Evolutionary conservation across 202 grass and related monocot species (phyloP), one percentile per base, ranked within the genome.

Genomic region (Setaria italica): DNA sequence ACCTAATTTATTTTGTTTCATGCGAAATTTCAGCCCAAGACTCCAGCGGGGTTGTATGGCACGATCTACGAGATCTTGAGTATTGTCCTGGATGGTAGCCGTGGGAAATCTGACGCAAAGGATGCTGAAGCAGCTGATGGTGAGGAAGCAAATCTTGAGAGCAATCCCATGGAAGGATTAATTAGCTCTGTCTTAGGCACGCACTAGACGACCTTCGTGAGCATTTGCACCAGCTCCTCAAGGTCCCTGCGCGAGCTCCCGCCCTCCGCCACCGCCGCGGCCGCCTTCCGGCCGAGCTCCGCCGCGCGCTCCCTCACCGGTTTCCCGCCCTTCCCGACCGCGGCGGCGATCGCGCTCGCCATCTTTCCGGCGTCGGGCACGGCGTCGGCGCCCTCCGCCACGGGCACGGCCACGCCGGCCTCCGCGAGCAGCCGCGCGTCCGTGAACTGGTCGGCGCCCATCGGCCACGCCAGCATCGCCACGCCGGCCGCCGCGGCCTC

Each of bases 401-500:
- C 79, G 3, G 64, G 34, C n/a, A 91, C 46, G 11, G 92, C 92
- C 55, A 91, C 74, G 6, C 86, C 75, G 20, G 76, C 19, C 79
- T 93, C 88, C 25, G 54, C 69, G 5, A 94, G 79, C 25, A 91
- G 49, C 65, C 60, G 50, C 30, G 90, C 88, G 82, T 87, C 87
- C 8, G 74, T 63, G 87, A 91, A 95, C 84, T 95, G 88, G 80
- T 95, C 90, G 34, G 90, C 84, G 45, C 34, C 33, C 88, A 91
- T 85, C n/a, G 93, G 90, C 90, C 93, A 95, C n/a, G 88, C 42
- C 20, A 95, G 83, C 84, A 95, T 72, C 33, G 84, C 62, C 14
- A 88, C 77, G 5, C 90, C 90, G 1, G 86, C 74, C 3, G 82
- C 74, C 5, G 70, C 47, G 13, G 92, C 89, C 82, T 92, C 93